Percentiles rank a stretch among this genome's conserved stretches.
Evolutionary conservation across 345 rosid species (phyloP).

Genomic region (Gossypium bickii): DNA sequence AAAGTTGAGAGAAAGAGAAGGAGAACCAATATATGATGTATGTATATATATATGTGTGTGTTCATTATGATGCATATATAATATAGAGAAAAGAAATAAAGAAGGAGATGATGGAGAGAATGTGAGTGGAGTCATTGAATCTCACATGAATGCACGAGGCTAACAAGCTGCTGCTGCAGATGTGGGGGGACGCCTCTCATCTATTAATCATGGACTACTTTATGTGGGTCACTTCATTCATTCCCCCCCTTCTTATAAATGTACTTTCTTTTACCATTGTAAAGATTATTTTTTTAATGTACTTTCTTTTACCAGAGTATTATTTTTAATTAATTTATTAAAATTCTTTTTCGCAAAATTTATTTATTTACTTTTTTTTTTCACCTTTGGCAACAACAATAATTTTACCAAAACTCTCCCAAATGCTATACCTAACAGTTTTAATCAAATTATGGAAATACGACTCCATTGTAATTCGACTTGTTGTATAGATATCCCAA

Average conservation of each 20-base stretch:
- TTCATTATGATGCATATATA: too few species aligned
- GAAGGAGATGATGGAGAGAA: constrained; percentile 19
- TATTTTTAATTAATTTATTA: background rate
- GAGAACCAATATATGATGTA: too few species aligned
- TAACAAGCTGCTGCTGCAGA: constrained; percentile 14
- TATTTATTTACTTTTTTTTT: background rate
- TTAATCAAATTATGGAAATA: too few species aligned
- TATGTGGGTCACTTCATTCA: constrained; percentile 28
- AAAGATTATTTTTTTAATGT: background rate
- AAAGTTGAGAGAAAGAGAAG: background rate
- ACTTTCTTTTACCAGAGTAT: background rate
- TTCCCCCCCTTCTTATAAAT: background rate
- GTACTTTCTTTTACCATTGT: too few species aligned
- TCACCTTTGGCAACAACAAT: background rate
- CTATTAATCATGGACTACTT: constrained; percentile 26
- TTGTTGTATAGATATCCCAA: too few species aligned
- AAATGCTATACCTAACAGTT: too few species aligned
- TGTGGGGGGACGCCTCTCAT: constrained; percentile 1
- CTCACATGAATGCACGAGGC: constrained; percentile 54
- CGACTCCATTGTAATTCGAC: too few species aligned
- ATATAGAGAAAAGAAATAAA: background rate
- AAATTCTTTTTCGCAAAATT: background rate
- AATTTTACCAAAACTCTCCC: too few species aligned
- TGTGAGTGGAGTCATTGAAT: constrained; percentile 30
- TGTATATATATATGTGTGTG: too few species aligned